Evolutionary conservation across 1,139 yeast genomes (phyloP), one percentile per base, ranked within the genome.

Genomic region (Candida glucosophila): DNA sequence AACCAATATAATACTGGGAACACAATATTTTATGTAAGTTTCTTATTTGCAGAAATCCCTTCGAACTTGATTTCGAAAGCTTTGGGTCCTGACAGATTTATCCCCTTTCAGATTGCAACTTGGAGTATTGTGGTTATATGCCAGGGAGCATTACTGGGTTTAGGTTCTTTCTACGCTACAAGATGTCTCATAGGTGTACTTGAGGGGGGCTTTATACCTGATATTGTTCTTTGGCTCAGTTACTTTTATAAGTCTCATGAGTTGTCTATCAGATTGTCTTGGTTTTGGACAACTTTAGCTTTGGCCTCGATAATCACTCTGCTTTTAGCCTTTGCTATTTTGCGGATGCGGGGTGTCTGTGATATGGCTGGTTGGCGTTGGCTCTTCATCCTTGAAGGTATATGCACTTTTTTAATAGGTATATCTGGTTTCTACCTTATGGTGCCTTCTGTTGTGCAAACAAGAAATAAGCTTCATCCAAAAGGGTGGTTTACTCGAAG

Each of bases 301-400:
- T 32, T 51, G 19, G 63, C 70, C 3, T 56, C 49, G 37, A 56
- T 64, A 25, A 17, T 47, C 21, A 49, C 70, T 17, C 46, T 70
- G 10, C 39, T 72, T 14, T 37, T 67, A 19, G 72, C 74, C 0
- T 62, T 55, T 36, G 71, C 65, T 11, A 44, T 68, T 14, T 47
- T 72, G 24, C 58, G 58, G 29, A 47, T 69, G 44, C 44, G 62
- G 18, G 60, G 64, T 12, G 45, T 52, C 2, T 36, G 46, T 20
- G 55, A 64, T 2, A 39, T 52, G 33, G 52, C 48, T 18, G 81
- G 82, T 12, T 76, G 82, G 82, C 57, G 67, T 36, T 77, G 77
- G 77, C 49, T 78, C 14, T 78, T 77, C 40, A 43, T 78, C 14
- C 52, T 78, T 27, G 86, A 77, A 43, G 86, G 86, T 2, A 29